Base-by-base conservation (phyloP, 2,329 filamentous ascomycete species). In the Trichoderma lentiforme region DNA sequence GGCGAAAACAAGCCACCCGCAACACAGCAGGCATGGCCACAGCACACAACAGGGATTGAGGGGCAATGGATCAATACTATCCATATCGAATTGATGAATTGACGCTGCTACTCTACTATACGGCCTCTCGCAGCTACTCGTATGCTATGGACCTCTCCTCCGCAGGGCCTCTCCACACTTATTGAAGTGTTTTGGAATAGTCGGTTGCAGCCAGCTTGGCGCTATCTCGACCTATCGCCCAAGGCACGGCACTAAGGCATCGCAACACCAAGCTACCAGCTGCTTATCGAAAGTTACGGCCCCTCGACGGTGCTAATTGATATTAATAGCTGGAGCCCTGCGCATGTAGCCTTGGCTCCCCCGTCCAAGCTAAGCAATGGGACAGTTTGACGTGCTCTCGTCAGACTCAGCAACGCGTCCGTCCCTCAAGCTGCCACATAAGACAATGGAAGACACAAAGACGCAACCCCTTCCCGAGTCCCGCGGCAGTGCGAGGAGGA, bases 1-100 rank as follows among this genome's bases (percentile, higher is more conserved):
- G 69, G 69, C 69, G n/a, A 71, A 67, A 67, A 39, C 4, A 71
- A 71, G 69, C 69, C 47, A 43, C 47, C 47, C 51, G 34, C 69
- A 21, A 30, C 39, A n/a, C 15, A 43, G 39, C 39, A 43, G 39
- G 36, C 61, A 64, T 53, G 39, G 43, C 28, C 28, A 18, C 26
- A 32, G 15, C 8, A 28, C 14, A 18, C 39, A 43, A n/a, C 43
- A 51, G 43, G n/a, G 43, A 24, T 21, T 51, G 47, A 53, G 47
- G 47, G 47, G 47, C 47, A 53, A 24, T 24, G n/a, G n/a, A 53
- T 24, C n/a, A 21, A 21, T 51, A n/a, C 9, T 12, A 43, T 43
- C 39, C 39, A 43, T 43, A 43, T 43, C 15, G 47, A 51, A 24
- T 53, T 53, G 47, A 51, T 51, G 43, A 21, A 47, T 47, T 47